Evolutionary conservation across 179 eudicot genomes (phyloP).

Genomic region (Amaranthus tricolor): DNA sequence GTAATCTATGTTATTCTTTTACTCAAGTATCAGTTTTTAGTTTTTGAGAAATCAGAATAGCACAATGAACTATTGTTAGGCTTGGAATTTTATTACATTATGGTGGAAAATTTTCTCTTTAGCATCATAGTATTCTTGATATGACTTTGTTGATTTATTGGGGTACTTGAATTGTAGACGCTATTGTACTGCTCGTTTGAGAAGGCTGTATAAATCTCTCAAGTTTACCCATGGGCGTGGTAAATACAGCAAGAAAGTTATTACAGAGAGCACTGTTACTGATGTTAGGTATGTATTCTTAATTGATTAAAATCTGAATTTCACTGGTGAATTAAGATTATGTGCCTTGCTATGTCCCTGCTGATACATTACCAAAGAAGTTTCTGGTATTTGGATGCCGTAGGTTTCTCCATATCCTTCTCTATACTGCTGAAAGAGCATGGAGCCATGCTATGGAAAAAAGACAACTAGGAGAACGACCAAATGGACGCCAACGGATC

Average conservation of each 20-base stretch:
- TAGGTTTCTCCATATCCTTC: constrained; percentile 85
- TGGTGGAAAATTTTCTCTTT: neutral
- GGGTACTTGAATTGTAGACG: constrained; percentile 48
- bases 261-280: constrained; percentile 64
- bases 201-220: constrained; percentile 89
- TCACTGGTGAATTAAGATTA: neutral
- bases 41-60: neutral
- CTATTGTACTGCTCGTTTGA: constrained; percentile 87
- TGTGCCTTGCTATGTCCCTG: neutral
- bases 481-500: constrained; percentile 79
- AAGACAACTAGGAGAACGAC: constrained; percentile 91
- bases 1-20: neutral
- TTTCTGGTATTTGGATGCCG: constrained; percentile 13
- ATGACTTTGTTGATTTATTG: neutral
- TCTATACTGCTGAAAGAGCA: constrained; percentile 92
- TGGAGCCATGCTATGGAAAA: constrained; percentile 99
- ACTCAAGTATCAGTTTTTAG: neutral
- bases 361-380: constrained; percentile 3
- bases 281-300: constrained; percentile 69
- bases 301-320: neutral
- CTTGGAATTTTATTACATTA: neutral
- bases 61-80: neutral
- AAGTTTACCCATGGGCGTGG: constrained; percentile 96
- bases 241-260: constrained; percentile 62
- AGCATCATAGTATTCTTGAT: neutral